Base-by-base conservation (phyloP, 169 alveolate genomes). In the Eimeria maxima region DNA sequence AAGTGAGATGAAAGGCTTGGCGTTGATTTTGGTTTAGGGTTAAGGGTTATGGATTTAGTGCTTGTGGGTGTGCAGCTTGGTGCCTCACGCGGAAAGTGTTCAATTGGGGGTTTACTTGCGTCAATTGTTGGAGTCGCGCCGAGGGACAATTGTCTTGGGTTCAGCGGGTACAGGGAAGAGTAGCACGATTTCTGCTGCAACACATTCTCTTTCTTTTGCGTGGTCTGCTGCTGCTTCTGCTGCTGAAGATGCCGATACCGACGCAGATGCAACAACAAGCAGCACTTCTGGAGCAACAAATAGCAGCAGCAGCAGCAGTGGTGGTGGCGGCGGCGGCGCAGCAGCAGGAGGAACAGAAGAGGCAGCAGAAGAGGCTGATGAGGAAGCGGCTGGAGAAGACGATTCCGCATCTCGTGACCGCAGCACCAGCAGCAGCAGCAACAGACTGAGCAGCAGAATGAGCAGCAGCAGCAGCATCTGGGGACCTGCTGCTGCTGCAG, bases 301-400 rank as follows among this genome's bases (percentile, higher is more conserved):
- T 57, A 98, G 96, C 74, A 47, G 67, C 60, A 27, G 53, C 78
- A 55, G 55, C 76, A 7, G 47, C 53, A 10, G 45, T 55, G 7
- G 78, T 76, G 10, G 78, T 53, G 96, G 42, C 24, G 60, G 93
- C 47, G 38, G 44, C 42, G 60, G 93, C 44, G 80, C 20, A 27
- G 57, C 78, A 57, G 93, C 84, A 53, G 78, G 60, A n/a, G 90
- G 63, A 33, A 6, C 53, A 57, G 60, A 24, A 53, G 27, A 18
- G 63, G 65, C 38, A n/a, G 45, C 11, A 44, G 81, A 14, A 20
- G 55, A 22, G 38, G 98, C 94, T 99, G 99, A 76, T 98, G 98
- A 96, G 98, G 99, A 20, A 99, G 99, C 33, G 97, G 99, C 95
- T 99, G 99, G 80, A 97, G 98, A 84, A 97, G 99, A 67, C 97